Base-by-base conservation (phyloP, 2,329 filamentous ascomycete genomes). In the Aspergillus hortae region DNA sequence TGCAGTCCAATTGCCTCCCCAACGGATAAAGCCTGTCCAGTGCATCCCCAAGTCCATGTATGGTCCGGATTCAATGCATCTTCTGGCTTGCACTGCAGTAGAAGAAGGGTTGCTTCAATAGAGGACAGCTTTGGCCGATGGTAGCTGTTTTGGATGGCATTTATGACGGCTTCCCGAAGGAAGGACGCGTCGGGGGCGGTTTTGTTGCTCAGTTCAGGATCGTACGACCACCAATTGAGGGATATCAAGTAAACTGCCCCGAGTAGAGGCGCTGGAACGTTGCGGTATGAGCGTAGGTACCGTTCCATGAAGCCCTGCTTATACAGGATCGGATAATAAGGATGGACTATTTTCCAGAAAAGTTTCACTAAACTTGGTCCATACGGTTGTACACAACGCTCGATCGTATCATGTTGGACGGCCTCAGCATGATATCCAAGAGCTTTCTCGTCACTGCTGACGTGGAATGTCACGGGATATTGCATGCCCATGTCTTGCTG, bases 21-120 rank as follows among this genome's bases (percentile, higher is more conserved):
- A 21, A 49, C 15, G 9, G 38, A 32, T n/a, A 49, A n/a, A n/a
- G 25, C 38, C 23, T 49, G 47, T 10, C 38, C 38, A 0, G 40
- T 43, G 14, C 15, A 48, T 15, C 33, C 33, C 46, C 46, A 42
- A n/a, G 35, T 48, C 36, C 38, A 48, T 1, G 38, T 48, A 27
- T 48, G 38, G 4, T 43, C 46, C 2, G 46, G 38, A 25, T 43
- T 48, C 30, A 49, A 17, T 2, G 40, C 17, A 30, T 49, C 41
- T 6, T 44, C 27, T 15, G 30, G 47, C 27, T 43, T 49, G 7
- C 47, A 44, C 11, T 49, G 40, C 9, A 49, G 10, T 3, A 49
- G 41, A 2, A 44, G 32, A 11, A 49, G 23, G 15, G 27, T 44
- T 7, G 47, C 27, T 11, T 38, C 40, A 4, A 38, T n/a, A 7